phyloP scores from a whole-genome alignment of 805 yeast species.

The Kodamaea lidongshanica region DNA sequence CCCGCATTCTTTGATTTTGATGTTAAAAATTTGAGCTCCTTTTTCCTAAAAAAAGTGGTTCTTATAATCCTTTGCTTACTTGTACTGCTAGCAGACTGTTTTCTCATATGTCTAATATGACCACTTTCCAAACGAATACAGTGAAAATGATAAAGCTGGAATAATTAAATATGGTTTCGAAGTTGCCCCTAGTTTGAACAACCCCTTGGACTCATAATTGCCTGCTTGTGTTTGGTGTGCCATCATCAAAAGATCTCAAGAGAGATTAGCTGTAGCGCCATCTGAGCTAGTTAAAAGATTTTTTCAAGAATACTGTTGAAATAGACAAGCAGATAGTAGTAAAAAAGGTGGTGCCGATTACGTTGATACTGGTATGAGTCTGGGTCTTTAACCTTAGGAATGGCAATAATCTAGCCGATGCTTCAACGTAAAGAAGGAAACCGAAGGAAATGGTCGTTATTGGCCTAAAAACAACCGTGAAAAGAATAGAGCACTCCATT shows the following conservation, averaged over 20 bases:
- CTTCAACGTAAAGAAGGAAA: too few relatives aligned
- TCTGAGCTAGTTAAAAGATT: constrained; percentile 18
- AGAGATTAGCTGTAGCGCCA: constrained; percentile 16
- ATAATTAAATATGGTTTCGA: constrained; percentile 19
- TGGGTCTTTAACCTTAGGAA: too few relatives aligned
- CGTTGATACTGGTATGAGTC: too few relatives aligned
- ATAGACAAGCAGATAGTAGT: too few relatives aligned
- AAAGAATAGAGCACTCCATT: too few relatives aligned
- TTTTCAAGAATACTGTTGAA: constrained; percentile 19
- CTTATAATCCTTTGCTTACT: too few relatives aligned
- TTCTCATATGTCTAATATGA: constrained; percentile 17
- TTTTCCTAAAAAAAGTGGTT: too few relatives aligned
- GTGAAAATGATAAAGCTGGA: constrained; percentile 12
- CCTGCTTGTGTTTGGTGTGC: constrained; percentile 23
- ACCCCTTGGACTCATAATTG: constrained; percentile 16
- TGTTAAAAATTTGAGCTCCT: constrained; percentile 17
- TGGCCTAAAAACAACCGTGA: too few relatives aligned
- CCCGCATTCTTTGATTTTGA: constrained; percentile 26
- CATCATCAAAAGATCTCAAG: constrained; percentile 19
- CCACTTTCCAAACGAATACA: constrained; percentile 21
- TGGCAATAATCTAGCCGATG: too few relatives aligned
- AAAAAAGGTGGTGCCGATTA: too few relatives aligned
- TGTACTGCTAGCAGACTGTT: too few relatives aligned
- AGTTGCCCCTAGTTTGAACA: constrained; percentile 15
- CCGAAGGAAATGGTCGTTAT: too few relatives aligned